Base-by-base conservation (phyloP, 371 early-diverging fungal genomes). In the Zychaea mexicana region DNA sequence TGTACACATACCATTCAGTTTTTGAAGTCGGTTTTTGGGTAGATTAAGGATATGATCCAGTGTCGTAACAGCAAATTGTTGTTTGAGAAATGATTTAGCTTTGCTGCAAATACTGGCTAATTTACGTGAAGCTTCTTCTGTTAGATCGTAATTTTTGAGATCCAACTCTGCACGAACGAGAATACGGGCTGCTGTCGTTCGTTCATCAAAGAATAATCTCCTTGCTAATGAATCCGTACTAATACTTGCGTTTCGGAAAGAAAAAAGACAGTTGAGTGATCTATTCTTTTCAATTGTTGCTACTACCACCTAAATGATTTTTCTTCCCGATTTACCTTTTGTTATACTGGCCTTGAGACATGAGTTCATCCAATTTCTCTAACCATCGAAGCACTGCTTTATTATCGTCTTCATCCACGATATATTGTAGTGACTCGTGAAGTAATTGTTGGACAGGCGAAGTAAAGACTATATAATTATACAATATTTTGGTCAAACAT, bases 151-250 rank as follows among this genome's bases (percentile, higher is more conserved):
- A 24, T 49, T 24, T 3, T 49, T 39, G 28, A 58, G 45, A n/a
- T 58, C 45, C 8, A 58, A 0, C 9, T 38, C n/a, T 42, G 39
- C 38, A 38, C 39, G 59, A 10, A 58, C 15, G 2, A 58, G 27
- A 17, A 39, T 26, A n/a, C 59, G 24, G 8, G 59, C 59, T 28
- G 59, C 59, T 45, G 59, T 45, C 8, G 59, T 45, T 27, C 59
- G 59, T 17, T 33, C 1, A 28, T 58, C 59, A 30, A 39, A 58
- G 28, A 28, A 58, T 38, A 58, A 3, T 22, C 30, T 33, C n/a
- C 28, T 27, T 28, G 33, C 42, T 6, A 58, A 58, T 15, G 39
- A 12, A 24, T 30, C 42, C 2, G 42, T 26, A 45, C 59, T 58
- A 36, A 36, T 13, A 21, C 22, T 21, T 8, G 8, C 33, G 12